Evolutionary conservation across 257 asterid species (phyloP).

Genomic region (Leptodermis oblonga): DNA sequence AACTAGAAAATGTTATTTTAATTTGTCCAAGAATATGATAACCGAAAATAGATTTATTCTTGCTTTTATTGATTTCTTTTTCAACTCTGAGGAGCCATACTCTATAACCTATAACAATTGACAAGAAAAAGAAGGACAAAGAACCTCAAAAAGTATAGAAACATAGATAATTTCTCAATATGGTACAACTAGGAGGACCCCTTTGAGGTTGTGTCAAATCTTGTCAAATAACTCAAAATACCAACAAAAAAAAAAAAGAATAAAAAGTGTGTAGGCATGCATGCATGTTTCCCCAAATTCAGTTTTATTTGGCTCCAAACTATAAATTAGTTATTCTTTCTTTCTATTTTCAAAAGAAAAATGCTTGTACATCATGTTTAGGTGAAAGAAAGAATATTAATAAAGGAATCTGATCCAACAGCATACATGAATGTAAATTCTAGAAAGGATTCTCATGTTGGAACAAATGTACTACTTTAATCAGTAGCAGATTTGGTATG

Average conservation of each 20-base stretch:
- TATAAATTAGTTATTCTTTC: neutral
- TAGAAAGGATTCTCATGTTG: constrained; percentile 13
- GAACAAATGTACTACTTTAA: constrained; percentile 3
- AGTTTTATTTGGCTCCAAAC: neutral
- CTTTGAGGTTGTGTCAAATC: neutral
- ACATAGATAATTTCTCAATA: neutral
- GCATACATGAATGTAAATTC: neutral
- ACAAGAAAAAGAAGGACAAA: neutral
- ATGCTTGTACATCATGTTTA: neutral
- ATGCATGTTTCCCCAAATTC: neutral
- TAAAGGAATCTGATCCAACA: constrained; percentile 18
- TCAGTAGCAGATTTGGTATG: constrained; percentile 6
- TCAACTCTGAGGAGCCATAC: neutral
- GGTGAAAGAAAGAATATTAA: constrained; percentile 8
- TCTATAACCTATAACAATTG: neutral
- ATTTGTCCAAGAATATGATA: too few species aligned
- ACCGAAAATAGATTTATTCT: neutral
- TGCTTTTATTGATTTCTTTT: neutral
- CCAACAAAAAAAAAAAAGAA: neutral
- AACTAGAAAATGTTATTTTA: too few species aligned
- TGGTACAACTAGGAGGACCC: neutral
- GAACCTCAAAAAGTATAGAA: neutral
- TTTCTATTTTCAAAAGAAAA: neutral
- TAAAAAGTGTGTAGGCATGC: too few species aligned
- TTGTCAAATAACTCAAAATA: neutral